Percentiles rank a stretch among this genome's conserved stretches.
Evolutionary conservation across 495 filamentous ascomycete genomes (phyloP).

Genomic region (Bombardia bombarda): DNA sequence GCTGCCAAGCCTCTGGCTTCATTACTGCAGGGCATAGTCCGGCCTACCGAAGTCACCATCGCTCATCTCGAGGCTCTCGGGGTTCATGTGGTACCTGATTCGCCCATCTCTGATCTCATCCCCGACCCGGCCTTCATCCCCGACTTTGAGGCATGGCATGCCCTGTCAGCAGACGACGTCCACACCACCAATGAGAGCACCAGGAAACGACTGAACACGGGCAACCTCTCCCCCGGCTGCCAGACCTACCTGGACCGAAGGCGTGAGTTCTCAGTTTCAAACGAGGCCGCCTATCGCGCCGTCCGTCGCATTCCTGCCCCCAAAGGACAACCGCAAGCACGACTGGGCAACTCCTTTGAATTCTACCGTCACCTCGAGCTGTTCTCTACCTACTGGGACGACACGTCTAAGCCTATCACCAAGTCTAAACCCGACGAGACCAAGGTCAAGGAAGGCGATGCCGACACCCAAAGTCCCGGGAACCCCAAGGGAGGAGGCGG

Average conservation of each 20-base stretch:
- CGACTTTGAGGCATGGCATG: conserved; percentile 37
- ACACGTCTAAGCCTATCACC: conserved; percentile 33
- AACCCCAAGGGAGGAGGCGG: neutral
- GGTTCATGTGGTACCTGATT: conserved; percentile 38
- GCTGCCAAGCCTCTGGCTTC: conserved; percentile 28
- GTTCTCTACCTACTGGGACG: conserved; percentile 44
- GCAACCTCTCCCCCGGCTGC: conserved; percentile 40
- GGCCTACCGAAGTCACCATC: conserved; percentile 36
- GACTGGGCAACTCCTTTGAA: conserved; percentile 49
- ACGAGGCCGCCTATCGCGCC: conserved; percentile 43
- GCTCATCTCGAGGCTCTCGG: conserved; percentile 44
- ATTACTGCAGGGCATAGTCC: conserved; percentile 38
- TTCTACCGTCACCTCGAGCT: conserved; percentile 49
- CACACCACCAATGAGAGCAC: conserved; percentile 34
- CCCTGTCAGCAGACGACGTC: conserved; percentile 34
- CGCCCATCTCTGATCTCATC: conserved; percentile 33
- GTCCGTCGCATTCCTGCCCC: conserved; percentile 42
- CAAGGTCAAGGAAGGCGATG: conserved; percentile 17
- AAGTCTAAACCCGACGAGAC: conserved; percentile 2
- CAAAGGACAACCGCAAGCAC: conserved; percentile 35
- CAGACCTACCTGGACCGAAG: conserved; percentile 43
- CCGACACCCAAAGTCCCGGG: conserved; percentile 14
- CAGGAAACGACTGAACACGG: conserved; percentile 33
- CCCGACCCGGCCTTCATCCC: conserved; percentile 41
- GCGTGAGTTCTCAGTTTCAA: conserved; percentile 41